Evolutionary conservation across 345 rosid species (phyloP), one percentile per base, ranked within the genome.

Genomic region (Melaleuca quinquenervia): DNA sequence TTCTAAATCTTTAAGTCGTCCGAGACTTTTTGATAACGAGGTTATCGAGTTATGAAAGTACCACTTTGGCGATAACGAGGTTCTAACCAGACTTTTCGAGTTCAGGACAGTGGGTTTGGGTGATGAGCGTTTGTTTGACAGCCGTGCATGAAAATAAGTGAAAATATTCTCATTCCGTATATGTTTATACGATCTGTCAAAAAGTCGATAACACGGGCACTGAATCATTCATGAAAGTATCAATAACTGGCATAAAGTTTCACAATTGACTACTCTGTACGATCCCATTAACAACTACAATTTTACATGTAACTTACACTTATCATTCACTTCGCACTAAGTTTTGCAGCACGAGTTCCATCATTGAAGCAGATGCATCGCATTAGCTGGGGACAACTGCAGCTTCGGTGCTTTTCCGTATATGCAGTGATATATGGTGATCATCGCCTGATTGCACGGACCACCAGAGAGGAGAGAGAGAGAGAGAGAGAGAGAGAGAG

Each of bases 391-490:
- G 74, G 82, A 85, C 74, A 62, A 85, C 52, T 58, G 52, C 48
- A 78, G 27, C 18, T 83, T 85, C 76, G 44, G 50, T 84, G 82
- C 84, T 58, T 48, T 84, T 87, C 86, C 49, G 84, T 87, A 84
- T 45, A 85, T 58, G 54, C 22, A 55, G 8, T 21, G 62, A 41
- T 18, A 29, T 29, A 13, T 78, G 74, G 51, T 18, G 62, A 24
- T n/a, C 53, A 84, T 45, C 45, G 27, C 53, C 48, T 45, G 14
- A 55, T 18, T 56, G 88, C 74, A 58, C 86, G 87, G 88, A 84
- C 91, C 84, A 52, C 90, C 87, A 89, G 84, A 16, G 22, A 50
- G 15, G n/a, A 89, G 84, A 15, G 22, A 50, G 18, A 89, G 84
- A 16, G 22, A 51, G 18, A 89, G 84, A 16, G 22, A 51, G 6